phyloP scores from a whole-genome alignment of 257 asterid species.

The Avicennia marina region DNA sequence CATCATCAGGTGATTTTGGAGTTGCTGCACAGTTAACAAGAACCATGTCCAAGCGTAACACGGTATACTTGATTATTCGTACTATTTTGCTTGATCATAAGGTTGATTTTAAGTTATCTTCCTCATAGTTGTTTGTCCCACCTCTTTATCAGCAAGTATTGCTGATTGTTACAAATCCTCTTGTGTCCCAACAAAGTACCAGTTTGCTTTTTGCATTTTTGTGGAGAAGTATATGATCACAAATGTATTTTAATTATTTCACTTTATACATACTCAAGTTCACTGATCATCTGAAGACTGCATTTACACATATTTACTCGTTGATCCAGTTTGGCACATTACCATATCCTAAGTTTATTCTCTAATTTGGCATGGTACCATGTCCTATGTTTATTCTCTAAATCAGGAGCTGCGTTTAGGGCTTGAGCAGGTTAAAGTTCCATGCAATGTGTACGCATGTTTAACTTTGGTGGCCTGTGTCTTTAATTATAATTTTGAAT shows the following conservation, averaged over 20 bases:
- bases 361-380: neutral
- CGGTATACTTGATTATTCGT: constrained; percentile 44
- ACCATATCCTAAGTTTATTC: too few relatives aligned
- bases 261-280: too few relatives aligned
- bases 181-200: neutral
- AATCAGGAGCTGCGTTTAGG: neutral
- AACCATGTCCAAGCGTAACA: constrained; percentile 98
- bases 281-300: too few relatives aligned
- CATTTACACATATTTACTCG: too few relatives aligned
- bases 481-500: too few relatives aligned
- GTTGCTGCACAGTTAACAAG: constrained; percentile 99
- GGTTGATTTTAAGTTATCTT: neutral
- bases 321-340: too few relatives aligned
- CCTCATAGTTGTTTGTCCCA: constrained; percentile 3
- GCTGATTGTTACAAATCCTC: neutral
- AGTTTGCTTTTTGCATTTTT: neutral
- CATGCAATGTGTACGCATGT: neutral
- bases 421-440: constrained; percentile 9
- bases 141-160: constrained; percentile 9
- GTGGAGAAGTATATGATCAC: too few relatives aligned
- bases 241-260: too few relatives aligned
- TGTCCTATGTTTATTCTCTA: neutral
- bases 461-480: neutral
- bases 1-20: constrained; percentile 89
- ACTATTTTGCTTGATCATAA: constrained; percentile 3